These are phyloP conservation scores for Backusella parvicylindrica DNA, from an alignment of 192 early-diverging fungal genomes.

Conservation along the genomic window DNA sequence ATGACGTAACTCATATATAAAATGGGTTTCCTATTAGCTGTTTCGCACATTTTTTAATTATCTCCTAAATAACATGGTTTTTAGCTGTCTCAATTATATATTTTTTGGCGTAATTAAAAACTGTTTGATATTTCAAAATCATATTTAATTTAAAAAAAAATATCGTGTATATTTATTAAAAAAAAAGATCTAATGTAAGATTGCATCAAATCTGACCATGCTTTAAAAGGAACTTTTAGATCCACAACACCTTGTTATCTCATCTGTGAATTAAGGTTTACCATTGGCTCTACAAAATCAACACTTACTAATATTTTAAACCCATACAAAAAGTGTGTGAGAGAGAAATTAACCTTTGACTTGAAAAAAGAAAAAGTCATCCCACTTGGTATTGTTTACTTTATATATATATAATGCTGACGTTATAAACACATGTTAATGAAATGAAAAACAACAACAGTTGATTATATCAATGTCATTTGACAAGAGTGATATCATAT, in stretches of 20 bases:
- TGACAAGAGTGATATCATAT: background rate
- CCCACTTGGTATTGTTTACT: background rate
- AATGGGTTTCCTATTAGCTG: background rate
- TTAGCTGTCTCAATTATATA: background rate
- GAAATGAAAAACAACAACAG: background rate
- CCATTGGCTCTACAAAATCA: background rate
- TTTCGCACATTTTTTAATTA: background rate
- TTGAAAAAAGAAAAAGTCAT: background rate
- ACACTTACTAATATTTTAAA: background rate
- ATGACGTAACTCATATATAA: background rate
- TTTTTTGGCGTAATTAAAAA: background rate
- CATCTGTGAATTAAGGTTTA: background rate
- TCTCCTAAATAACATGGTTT: background rate
- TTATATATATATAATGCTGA: background rate
- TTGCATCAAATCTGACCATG: background rate
- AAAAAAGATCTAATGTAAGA: background rate
- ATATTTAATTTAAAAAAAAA: background rate
- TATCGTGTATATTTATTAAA: background rate
- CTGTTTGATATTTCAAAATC: background rate
- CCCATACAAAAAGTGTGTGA: background rate
- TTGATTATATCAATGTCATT: background rate
- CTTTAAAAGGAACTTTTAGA: background rate
- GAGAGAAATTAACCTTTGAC: background rate
- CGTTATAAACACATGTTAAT: background rate
- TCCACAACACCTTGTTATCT: background rate